Conservation (phyloP, 768 basidiomycete genomes). For the Kwoniella dendrophila region DNA sequence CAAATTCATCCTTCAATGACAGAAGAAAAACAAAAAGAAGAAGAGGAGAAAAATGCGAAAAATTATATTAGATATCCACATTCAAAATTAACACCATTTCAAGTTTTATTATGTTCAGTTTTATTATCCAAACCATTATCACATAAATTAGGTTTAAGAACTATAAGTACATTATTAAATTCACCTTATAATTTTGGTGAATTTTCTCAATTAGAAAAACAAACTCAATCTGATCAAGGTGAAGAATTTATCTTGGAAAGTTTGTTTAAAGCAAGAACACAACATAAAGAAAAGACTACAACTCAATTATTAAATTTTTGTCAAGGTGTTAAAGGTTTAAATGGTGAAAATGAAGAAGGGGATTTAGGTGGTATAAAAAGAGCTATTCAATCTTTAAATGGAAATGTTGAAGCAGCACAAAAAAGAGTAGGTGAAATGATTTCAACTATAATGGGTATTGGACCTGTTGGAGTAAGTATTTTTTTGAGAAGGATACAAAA, state of each 20-base stretch:
- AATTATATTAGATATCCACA: slow-evolving; percentile 38
- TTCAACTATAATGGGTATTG: slow-evolving; percentile 42
- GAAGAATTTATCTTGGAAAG: slow-evolving; percentile 34
- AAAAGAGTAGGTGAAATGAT: slow-evolving; percentile 27
- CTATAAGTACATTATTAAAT: slow-evolving; percentile 44
- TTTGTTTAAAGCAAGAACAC: slow-evolving; percentile 42
- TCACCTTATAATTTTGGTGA: slow-evolving; percentile 37
- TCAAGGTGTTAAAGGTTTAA: slow-evolving; percentile 35
- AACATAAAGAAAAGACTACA: slow-evolving; percentile 48
- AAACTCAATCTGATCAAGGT: no score
- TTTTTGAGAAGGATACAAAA: slow-evolving; percentile 44
- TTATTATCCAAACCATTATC: slow-evolving; percentile 46
- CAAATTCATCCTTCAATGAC: neutral
- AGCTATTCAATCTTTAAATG: slow-evolving; percentile 19
- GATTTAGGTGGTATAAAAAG: slow-evolving; percentile 26
- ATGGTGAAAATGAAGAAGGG: slow-evolving; percentile 33
- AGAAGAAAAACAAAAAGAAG: no score
- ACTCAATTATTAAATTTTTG: slow-evolving; percentile 35
- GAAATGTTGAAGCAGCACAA: slow-evolving; percentile 26
- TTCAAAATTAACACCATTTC: slow-evolving; percentile 44
- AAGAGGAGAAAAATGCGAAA: no score
- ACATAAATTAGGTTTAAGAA: slow-evolving; percentile 42
- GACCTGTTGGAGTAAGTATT: slow-evolving; percentile 40
- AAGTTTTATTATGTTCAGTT: slow-evolving; percentile 37
- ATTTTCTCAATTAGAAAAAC: slow-evolving; percentile 25